phyloP scores from a whole-genome alignment of 2,329 filamentous ascomycete genomes.

The Talaromyces marneffei region DNA sequence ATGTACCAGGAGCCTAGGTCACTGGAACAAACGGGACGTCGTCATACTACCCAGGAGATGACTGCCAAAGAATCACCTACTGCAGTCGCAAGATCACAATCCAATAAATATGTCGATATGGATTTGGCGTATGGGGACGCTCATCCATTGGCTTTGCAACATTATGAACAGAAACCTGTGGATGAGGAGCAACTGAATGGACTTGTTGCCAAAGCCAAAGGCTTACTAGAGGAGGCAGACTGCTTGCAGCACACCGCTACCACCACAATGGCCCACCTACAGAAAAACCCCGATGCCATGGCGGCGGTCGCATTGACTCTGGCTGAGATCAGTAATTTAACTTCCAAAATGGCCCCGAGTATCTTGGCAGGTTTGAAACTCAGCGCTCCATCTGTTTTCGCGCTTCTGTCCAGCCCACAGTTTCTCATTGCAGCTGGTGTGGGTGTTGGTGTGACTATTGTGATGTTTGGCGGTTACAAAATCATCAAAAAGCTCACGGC shows the following conservation, averaged over 20 bases:
- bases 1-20: constrained; percentile 4
- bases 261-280: constrained; percentile 72
- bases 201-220: constrained; percentile 69
- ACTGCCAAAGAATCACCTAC: constrained; percentile 23
- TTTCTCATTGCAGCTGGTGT: constrained; percentile 90
- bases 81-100: constrained; percentile 25
- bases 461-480: constrained; percentile 94
- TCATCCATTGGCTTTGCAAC: constrained; percentile 55
- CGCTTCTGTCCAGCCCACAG: constrained; percentile 79
- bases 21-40: constrained; percentile 27
- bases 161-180: constrained; percentile 39
- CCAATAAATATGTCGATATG: constrained; percentile 63
- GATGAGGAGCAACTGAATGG: constrained; percentile 57
- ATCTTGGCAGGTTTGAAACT: constrained; percentile 71
- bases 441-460: constrained; percentile 85
- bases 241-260: constrained; percentile 81
- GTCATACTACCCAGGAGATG: constrained; percentile 36
- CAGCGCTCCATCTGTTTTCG: constrained; percentile 78
- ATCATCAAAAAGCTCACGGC: constrained; percentile 80
- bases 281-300: constrained; percentile 81
- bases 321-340: constrained; percentile 78
- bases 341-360: constrained; percentile 76
- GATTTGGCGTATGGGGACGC: constrained; percentile 84
- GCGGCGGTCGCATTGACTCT: constrained; percentile 89
- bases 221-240: constrained; percentile 76